These are phyloP conservation scores for Vitis cinerea DNA, from an alignment of 164 flowering plant species.

Conservation along the genomic window DNA sequence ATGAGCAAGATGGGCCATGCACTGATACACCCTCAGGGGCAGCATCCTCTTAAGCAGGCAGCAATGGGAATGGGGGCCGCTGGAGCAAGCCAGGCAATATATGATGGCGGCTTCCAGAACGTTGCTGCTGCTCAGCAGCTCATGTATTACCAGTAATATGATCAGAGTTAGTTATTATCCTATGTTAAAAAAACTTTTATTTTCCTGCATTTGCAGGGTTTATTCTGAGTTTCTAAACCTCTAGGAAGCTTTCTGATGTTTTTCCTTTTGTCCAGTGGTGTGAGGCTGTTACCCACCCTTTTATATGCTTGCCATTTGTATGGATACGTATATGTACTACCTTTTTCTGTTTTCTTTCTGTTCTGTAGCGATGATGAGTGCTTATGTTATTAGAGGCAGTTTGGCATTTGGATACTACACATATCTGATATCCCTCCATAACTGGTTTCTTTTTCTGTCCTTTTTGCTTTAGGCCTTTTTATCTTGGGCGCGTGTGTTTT, in stretches of 20 bases:
- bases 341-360: conserved; percentile 12
- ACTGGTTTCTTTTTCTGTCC: too few species aligned
- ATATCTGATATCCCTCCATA: too few species aligned
- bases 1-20: conserved; percentile 85
- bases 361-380: neutral
- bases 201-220: conserved; percentile 17
- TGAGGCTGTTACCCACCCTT: conserved; percentile 16
- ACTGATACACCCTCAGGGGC: conserved; percentile 67
- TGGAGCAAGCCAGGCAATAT: conserved; percentile 78
- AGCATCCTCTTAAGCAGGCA: conserved; percentile 64
- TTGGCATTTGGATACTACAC: too few species aligned
- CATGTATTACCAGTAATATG: conserved; percentile 71
- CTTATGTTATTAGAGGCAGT: too few species aligned
- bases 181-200: neutral
- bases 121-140: conserved; percentile 82
- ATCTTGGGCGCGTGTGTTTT: too few species aligned
- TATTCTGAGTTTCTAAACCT: conserved; percentile 11
- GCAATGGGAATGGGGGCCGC: conserved; percentile 63
- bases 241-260: conserved; percentile 19
- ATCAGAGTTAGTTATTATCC: neutral
- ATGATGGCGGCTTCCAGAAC: conserved; percentile 73
- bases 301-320: conserved; percentile 22
- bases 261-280: conserved; percentile 8
- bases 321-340: conserved; percentile 3
- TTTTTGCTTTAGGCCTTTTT: too few species aligned